Percentiles rank a stretch among this genome's conserved stretches.
Evolutionary conservation across 2,329 filamentous ascomycete genomes (phyloP).

Genomic region (Monilinia laxa): DNA sequence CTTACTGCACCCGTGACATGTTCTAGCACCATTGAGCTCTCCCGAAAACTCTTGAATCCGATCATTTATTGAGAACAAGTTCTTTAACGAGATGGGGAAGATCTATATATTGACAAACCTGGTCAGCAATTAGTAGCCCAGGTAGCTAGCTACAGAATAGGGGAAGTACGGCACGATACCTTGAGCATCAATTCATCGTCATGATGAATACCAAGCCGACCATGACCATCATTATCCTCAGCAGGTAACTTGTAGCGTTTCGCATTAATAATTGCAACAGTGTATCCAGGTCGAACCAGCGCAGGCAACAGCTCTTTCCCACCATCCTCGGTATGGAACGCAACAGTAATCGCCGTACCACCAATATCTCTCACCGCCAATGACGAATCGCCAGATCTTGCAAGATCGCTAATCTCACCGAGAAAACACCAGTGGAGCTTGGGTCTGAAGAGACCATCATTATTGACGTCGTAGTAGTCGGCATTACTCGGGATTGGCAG

Average conservation of each 20-base stretch:
- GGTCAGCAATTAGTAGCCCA: neutral
- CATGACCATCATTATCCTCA: neutral
- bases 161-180: constrained; percentile 23
- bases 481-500: constrained; percentile 27
- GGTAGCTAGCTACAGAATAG: neutral
- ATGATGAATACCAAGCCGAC: constrained; percentile 27
- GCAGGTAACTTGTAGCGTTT: constrained; percentile 24
- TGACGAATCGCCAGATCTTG: constrained; percentile 31
- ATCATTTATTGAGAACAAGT: constrained; percentile 30
- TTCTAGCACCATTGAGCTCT: constrained; percentile 30
- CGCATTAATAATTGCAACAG: constrained; percentile 32
- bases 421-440: constrained; percentile 32
- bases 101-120: constrained; percentile 23
- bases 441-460: constrained; percentile 21
- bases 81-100: constrained; percentile 28
- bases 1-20: constrained; percentile 31
- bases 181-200: constrained; percentile 29
- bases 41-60: constrained; percentile 32
- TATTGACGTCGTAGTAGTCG: constrained; percentile 28
- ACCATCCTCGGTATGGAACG: constrained; percentile 37
- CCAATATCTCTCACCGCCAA: constrained; percentile 36
- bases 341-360: constrained; percentile 33
- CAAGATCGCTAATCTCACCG: constrained; percentile 30
- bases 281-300: constrained; percentile 28
- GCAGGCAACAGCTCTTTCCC: constrained; percentile 35